A percentile compares a stretch with the other conserved stretches of the same genome.
Evolutionary conservation across 2,329 filamentous ascomycete species (phyloP).

Genomic region (Lecanoromycetidae sp.): DNA sequence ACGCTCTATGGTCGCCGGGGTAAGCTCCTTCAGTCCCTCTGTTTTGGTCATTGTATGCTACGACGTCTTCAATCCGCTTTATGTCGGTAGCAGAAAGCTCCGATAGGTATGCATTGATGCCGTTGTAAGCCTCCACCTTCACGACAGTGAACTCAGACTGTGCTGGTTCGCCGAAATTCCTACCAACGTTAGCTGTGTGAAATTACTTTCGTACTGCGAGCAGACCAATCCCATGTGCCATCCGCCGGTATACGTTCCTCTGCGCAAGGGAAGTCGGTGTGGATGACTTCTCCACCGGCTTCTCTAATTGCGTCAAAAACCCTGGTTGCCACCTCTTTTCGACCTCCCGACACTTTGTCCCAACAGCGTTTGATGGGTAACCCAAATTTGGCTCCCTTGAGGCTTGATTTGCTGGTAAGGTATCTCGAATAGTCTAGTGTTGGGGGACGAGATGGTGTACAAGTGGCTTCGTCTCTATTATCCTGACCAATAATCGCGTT

Average conservation of each 20-base stretch:
- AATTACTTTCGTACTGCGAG: neutral
- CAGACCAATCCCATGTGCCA: constrained; percentile 24
- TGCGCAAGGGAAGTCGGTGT: constrained; percentile 22
- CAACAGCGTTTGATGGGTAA: constrained; percentile 37
- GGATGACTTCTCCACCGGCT: constrained; percentile 26
- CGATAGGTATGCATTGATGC: constrained; percentile 20
- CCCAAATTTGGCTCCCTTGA: constrained; percentile 33
- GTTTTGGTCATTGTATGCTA: constrained; percentile 19
- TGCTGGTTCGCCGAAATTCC: constrained; percentile 15
- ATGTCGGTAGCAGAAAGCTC: constrained; percentile 18
- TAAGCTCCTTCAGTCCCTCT: constrained; percentile 20
- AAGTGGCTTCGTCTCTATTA: constrained; percentile 12
- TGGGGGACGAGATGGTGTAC: neutral
- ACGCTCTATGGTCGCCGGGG: constrained; percentile 21
- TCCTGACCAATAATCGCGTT: constrained; percentile 58
- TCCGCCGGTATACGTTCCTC: constrained; percentile 22
- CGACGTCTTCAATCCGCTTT: constrained; percentile 19
- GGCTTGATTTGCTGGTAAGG: constrained; percentile 25
- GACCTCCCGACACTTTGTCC: constrained; percentile 30
- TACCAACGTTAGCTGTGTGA: constrained; percentile 1
- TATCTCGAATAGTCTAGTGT: constrained; percentile 28
- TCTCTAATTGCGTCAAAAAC: constrained; percentile 27
- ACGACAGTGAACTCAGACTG: constrained; percentile 20
- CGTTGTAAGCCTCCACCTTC: constrained; percentile 21
- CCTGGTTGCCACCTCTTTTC: constrained; percentile 27